Conservation (phyloP, 257 asterid species). For the Leonotis leonurus region DNA sequence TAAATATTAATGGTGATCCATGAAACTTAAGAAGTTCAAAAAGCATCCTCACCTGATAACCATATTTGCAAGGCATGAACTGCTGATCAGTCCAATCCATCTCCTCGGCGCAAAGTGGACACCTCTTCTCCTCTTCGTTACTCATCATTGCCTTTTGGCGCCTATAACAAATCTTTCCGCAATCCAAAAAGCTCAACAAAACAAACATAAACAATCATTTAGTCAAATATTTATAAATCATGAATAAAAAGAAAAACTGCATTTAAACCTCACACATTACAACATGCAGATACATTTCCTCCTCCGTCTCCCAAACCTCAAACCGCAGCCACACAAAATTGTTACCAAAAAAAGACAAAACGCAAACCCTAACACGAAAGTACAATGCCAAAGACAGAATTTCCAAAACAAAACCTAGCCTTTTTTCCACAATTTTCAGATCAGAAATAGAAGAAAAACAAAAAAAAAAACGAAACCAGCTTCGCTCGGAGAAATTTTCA, state of each 20-base stretch:
- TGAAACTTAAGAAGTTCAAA: no score
- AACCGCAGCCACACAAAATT: not conserved
- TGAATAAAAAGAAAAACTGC: not conserved
- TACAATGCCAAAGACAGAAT: slow-evolving; percentile 9
- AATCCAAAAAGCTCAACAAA: slow-evolving; percentile 3
- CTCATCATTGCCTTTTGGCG: slow-evolving; percentile 57
- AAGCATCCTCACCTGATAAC: slow-evolving; percentile 64
- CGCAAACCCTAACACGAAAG: slow-evolving; percentile 35
- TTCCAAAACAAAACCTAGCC: not conserved
- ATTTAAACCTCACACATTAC: slow-evolving; percentile 8
- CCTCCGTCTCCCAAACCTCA: not conserved
- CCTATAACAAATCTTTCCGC: slow-evolving; percentile 18
- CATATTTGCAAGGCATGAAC: slow-evolving; percentile 87
- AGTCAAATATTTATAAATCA: not conserved
- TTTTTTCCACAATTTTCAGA: slow-evolving; percentile 13
- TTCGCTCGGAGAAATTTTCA: slow-evolving; percentile 15
- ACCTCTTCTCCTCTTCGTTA: slow-evolving; percentile 89
- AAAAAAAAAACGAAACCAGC: slow-evolving; percentile 10
- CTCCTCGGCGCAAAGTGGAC: slow-evolving; percentile 98
- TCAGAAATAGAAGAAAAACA: slow-evolving; percentile 27
- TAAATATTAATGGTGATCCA: no score
- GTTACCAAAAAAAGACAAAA: not conserved
- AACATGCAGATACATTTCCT: slow-evolving; percentile 21
- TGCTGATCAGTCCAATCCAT: slow-evolving; percentile 99
- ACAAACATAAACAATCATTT: not conserved